Evolutionary conservation across 2,329 filamentous ascomycete genomes (phyloP), one percentile per base, ranked within the genome.

Genomic region (Lasiodiplodia gonubiensis): DNA sequence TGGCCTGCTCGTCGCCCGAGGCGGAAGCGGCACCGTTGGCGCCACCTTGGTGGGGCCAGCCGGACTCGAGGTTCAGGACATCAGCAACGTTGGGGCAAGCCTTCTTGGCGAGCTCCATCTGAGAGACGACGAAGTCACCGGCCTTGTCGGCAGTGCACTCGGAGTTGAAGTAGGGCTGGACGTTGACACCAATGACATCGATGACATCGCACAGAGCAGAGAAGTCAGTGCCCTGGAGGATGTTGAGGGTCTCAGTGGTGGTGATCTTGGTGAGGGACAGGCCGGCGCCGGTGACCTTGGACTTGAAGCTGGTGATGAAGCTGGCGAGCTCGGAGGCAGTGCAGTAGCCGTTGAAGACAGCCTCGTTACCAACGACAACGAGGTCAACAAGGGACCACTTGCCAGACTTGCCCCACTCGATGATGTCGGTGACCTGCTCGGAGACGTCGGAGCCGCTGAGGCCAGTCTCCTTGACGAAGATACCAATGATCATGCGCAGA

Each of bases 101-200:
- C 72, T 79, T 78, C 77, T 88, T 82, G 70, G 97, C 89, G 71
- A 92, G 84, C 55, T 88, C 82, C 71, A 97, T 87, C 86, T 97
- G 89, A 73, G 84, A 77, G 71, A 85, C 81, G 73, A 94, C 91
- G 79, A 97, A 97, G 64, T 83, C 78, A 77, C 94, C 94, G 66
- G 94, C 93, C 61, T 86, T 75, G 4, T 80, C 74, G 69, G 93
- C 86, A 27, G 81, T 76, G 71, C 90, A 86, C 68, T 86, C 82
- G 54, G 88, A 77, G 85, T 96, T 96, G 90, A 97, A 98, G 90
- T 91, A 97, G 72, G 94, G 89, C 84, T 98, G 94, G 75, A 96
- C 89, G 86, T 97, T 97, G 80, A 88, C 89, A 80, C 90, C 92
- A 46, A 92, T 86, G 69, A 96, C 84, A 77, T 97, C 93, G 68